Conservation (phyloP, 1,284 basidiomycete species). For the Melanopsichium pennsylvanicum region DNA sequence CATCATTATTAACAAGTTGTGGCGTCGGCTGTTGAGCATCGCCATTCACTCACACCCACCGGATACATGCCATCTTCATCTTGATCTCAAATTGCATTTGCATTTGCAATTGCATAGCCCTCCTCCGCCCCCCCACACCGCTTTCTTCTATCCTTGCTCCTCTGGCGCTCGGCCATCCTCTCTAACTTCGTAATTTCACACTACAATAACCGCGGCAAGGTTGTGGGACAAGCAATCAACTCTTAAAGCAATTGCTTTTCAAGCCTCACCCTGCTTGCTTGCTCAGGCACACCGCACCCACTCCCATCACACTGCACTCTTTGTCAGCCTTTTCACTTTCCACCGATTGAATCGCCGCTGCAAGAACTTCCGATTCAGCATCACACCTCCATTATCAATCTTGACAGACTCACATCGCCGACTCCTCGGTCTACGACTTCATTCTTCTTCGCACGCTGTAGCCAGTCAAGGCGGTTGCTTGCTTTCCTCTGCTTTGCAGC, state of each 20-base stretch:
- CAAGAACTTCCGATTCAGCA: too few species aligned
- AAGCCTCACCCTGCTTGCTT: background rate
- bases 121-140: too few species aligned
- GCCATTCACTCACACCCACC: conserved; percentile 6
- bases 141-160: background rate
- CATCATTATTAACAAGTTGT: conserved; percentile 3
- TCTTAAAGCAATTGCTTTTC: background rate
- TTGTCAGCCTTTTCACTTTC: too few species aligned
- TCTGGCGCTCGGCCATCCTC: conserved; percentile 10
- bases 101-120: too few species aligned
- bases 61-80: too few species aligned
- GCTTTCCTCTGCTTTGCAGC: conserved; percentile 12
- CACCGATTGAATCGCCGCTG: too few species aligned
- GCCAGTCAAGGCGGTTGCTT: conserved; percentile 23
- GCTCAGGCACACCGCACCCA: too few species aligned
- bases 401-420: too few species aligned
- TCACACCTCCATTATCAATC: too few species aligned
- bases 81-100: too few species aligned
- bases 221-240: conserved; percentile 10
- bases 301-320: too few species aligned
- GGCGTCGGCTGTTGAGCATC: conserved; percentile 8
- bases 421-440: background rate
- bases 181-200: too few species aligned
- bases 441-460: conserved; percentile 24
- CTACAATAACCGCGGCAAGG: conserved; percentile 13